Evolutionary conservation across 2,329 filamentous ascomycete genomes (phyloP).

Genomic region (Pleurostoma richardsiae): DNA sequence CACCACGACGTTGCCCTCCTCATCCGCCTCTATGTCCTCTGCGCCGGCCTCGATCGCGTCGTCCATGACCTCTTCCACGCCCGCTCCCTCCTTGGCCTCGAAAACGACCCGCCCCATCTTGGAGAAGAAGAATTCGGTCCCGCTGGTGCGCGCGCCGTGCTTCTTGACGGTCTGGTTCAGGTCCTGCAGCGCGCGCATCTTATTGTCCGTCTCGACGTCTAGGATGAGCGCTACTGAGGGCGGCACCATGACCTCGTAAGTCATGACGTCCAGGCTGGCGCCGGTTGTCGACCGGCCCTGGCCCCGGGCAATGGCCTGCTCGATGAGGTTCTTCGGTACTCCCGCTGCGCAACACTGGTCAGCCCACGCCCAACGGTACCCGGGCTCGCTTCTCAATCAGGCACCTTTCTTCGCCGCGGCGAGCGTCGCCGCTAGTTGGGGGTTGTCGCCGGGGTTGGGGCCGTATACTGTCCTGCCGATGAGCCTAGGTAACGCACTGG

Average conservation of each 20-base stretch:
- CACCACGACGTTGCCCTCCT: conserved; percentile 65
- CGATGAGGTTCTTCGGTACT: conserved; percentile 79
- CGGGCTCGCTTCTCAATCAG: conserved; percentile 24
- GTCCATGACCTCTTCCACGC: conserved; percentile 71
- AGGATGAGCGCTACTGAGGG: conserved; percentile 74
- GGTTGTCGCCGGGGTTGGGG: conserved; percentile 67
- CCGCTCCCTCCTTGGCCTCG: conserved; percentile 43
- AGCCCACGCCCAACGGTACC: conserved; percentile 12
- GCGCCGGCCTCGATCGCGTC: conserved; percentile 83
- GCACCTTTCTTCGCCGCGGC: conserved; percentile 67
- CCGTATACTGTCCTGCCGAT: conserved; percentile 57
- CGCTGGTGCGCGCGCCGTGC: conserved; percentile 62
- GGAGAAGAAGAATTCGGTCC: conserved; percentile 80
- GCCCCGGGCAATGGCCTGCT: conserved; percentile 79
- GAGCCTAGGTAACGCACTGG: background rate
- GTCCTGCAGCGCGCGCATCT: conserved; percentile 67
- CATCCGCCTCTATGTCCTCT: conserved; percentile 64
- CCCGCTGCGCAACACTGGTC: conserved; percentile 31
- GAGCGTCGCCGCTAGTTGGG: conserved; percentile 69
- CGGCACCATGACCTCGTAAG: conserved; percentile 76
- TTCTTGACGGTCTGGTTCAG: conserved; percentile 68
- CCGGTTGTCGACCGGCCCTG: conserved; percentile 78
- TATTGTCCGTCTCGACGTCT: conserved; percentile 82
- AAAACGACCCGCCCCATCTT: conserved; percentile 73
- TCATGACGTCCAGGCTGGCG: conserved; percentile 68